Evolutionary conservation across 1,284 basidiomycete species (phyloP), one percentile per base, ranked within the genome.

Genomic region (Ganoderma meredithae): DNA sequence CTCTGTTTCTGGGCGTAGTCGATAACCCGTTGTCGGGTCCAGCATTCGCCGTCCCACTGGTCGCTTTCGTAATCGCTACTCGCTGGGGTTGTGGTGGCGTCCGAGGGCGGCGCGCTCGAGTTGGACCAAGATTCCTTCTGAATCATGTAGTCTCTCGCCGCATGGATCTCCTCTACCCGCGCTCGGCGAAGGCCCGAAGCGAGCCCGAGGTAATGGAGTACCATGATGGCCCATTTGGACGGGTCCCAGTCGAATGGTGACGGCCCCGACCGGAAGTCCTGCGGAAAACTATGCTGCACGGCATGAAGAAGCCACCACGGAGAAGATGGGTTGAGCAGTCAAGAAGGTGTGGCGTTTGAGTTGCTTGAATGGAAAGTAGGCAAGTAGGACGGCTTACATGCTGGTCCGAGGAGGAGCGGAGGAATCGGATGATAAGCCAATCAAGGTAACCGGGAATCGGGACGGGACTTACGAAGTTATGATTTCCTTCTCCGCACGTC

Each of bases 401-500:
- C 79, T 81, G 64, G 17, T 43, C 55, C 62, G 55, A 27, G 40
- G 33, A 39, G 41, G 43, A 62, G 39, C 31, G 12, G 41, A 25
- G 49, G 31, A 71, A 59, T 62, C 27, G 39, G 19, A 40, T 43
- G 25, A 61, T 41, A 60, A 65, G 36, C 55, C 39, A 19, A 60
- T 49, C 49, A 41, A 22, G 49, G 15, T 36, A 41, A 33, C 3
- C 47, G 62, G 17, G 17, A 41, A 27, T 55, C 27, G 27, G 36
- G n/a, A 81, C 86, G 76, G 33, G n/a, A 81, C 86, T 76, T 73
- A 91, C 90, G 78, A 87, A 93, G 77, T 93, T 94, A 76, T 94
- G 92, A 74, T 91, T 92, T 19, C 92, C 92, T 81, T 95, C 93
- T 33, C 92, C 92, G 56, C 88, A 86, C 0, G 92, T 94, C 39